A percentile compares a stretch with the other conserved stretches of the same genome.
phyloP scores from a whole-genome alignment of 176 grass and related monocot genomes.

The Cenchrus fungigraminus region DNA sequence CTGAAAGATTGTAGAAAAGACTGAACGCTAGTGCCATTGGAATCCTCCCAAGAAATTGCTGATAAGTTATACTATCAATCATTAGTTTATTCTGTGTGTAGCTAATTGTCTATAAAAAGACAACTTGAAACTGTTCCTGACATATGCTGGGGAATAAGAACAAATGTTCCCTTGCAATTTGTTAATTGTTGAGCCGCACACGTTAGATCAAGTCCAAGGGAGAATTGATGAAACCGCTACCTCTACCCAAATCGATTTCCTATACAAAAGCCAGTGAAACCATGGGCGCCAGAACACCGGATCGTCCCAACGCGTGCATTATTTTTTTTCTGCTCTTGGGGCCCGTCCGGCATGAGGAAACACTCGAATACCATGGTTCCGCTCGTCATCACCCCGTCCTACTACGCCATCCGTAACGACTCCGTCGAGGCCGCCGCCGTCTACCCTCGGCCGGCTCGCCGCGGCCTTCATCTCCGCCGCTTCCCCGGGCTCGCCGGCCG shows the following conservation, averaged over 20 bases:
- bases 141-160: conserved; percentile 47
- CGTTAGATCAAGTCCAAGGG: conserved; percentile 37
- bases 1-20: conserved; percentile 11
- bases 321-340: conserved; percentile 44
- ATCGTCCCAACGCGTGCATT: conserved; percentile 17
- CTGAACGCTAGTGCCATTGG: conserved; percentile 1
- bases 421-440: too few relatives aligned
- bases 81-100: conserved; percentile 25
- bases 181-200: conserved; percentile 36
- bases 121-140: conserved; percentile 42
- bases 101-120: conserved; percentile 20
- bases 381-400: too few relatives aligned
- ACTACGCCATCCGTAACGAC: too few relatives aligned
- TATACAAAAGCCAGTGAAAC: conserved; percentile 47
- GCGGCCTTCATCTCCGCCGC: too few relatives aligned
- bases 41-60: conserved; percentile 38
- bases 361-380: too few relatives aligned
- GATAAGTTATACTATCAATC: conserved; percentile 26
- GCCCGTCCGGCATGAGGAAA: not conserved
- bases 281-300: conserved; percentile 54
- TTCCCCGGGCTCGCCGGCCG: too few relatives aligned
- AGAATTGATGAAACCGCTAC: conserved; percentile 47
- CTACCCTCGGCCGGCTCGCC: too few relatives aligned
- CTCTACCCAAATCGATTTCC: conserved; percentile 1
- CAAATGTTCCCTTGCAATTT: conserved; percentile 45